Conservation (phyloP, 805 yeast genomes). For the Starmera pachycereana region DNA sequence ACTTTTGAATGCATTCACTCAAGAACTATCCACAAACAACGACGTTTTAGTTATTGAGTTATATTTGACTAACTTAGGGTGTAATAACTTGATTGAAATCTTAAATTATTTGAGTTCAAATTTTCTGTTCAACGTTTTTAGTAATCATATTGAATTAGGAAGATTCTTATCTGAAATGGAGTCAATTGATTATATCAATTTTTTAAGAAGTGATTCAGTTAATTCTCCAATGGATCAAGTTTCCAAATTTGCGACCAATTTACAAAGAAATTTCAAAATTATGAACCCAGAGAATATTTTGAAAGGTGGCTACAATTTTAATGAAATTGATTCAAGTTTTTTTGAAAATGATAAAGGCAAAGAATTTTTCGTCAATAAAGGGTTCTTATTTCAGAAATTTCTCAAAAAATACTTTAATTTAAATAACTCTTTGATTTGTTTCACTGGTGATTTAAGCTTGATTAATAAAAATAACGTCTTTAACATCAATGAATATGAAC, state of each 20-base stretch:
- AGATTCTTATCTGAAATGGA: constrained; percentile 36
- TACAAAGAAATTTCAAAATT: constrained; percentile 27
- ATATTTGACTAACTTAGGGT: constrained; percentile 36
- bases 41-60: constrained; percentile 40
- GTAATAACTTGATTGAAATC: constrained; percentile 24
- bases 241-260: constrained; percentile 25
- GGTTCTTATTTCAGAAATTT: constrained; percentile 25
- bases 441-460: constrained; percentile 10
- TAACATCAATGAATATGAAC: neutral
- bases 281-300: constrained; percentile 30
- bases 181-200: constrained; percentile 35
- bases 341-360: constrained; percentile 23
- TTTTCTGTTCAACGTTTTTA: constrained; percentile 10
- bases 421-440: constrained; percentile 24
- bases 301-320: constrained; percentile 29
- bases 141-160: constrained; percentile 21
- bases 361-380: constrained; percentile 33
- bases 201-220: constrained; percentile 28
- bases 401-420: constrained; percentile 13
- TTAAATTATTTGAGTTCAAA: constrained; percentile 22
- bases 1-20: constrained; percentile 31
- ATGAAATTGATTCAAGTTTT: constrained; percentile 18
- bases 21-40: constrained; percentile 26
- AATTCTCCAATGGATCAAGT: constrained; percentile 39
- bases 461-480: constrained; percentile 16